Evolutionary conservation across 2,329 filamentous ascomycete species (phyloP).

Genomic region (Pseudocercospora fijiensis): DNA sequence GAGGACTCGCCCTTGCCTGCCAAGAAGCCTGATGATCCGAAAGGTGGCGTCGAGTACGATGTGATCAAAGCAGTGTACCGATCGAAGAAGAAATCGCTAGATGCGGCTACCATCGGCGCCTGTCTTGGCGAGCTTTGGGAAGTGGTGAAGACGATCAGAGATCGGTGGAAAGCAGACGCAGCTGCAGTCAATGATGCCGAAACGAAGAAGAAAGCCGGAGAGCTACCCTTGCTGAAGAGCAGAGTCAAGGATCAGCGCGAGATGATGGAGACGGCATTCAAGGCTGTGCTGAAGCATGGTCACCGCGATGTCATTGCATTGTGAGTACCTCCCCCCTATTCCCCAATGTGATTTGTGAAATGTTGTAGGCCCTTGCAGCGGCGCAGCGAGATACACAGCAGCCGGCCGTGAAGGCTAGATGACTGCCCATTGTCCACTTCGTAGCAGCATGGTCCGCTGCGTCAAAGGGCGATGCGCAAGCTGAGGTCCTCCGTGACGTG

Average conservation of each 20-base stretch:
- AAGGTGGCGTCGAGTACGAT: constrained; percentile 57
- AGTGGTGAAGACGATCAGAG: constrained; percentile 58
- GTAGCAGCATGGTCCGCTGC: background rate
- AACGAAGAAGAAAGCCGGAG: constrained; percentile 55
- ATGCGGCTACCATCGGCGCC: constrained; percentile 54
- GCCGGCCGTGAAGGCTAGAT: background rate
- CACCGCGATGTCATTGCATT: constrained; percentile 49
- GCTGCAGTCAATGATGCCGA: constrained; percentile 59
- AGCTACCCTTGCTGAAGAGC: constrained; percentile 56
- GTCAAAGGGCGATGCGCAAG: background rate
- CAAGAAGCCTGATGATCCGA: constrained; percentile 52
- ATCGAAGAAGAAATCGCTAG: constrained; percentile 52
- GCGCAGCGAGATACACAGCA: background rate
- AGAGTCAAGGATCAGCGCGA: constrained; percentile 59
- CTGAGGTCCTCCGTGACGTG: background rate
- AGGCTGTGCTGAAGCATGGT: constrained; percentile 47
- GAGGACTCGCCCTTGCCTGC: constrained; percentile 56
- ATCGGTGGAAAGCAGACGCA: constrained; percentile 60
- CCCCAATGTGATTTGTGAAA: background rate
- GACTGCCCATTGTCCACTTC: background rate
- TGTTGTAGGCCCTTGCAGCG: background rate
- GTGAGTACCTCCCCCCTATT: constrained; percentile 35
- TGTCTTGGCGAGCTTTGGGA: constrained; percentile 60
- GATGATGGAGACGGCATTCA: constrained; percentile 54
- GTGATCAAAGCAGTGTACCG: constrained; percentile 62